Evolutionary conservation across 129 eudicot genomes (phyloP), one percentile per base, ranked within the genome.

Genomic region (Lonicera japonica): DNA sequence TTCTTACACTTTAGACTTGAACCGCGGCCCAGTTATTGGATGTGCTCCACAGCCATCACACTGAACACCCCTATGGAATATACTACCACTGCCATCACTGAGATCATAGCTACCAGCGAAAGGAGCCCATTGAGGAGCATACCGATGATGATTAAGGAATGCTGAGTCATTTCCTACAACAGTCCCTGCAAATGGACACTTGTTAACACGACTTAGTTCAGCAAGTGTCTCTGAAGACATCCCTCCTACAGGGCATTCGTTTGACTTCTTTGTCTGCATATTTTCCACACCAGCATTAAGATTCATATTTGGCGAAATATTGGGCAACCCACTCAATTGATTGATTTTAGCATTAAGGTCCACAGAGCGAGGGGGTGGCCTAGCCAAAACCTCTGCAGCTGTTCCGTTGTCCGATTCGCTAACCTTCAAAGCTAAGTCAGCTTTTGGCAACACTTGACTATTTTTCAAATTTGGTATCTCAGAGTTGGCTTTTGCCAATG

Each of bases 1-100:
- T 56, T 40, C 90, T 67, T 83, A 92, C 99, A 92, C 92, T 92
- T 75, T 85, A 0, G 99, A 92, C 75, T 87, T 92, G 68, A 76
- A 92, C 40, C 96, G 86, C 9, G 89, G 87, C 50, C 99, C 99
- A 57, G 70, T 73, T 51, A 92, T 92, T 3, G 99, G 96, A 68
- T 78, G 74, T 40, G 77, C 83, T 41, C 95, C 89, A 70, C 99
- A 92, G 11, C 91, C 95, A 67, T 92, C 95, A 45, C 99, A 92
- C 21, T 81, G 70, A 59, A 92, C 89, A 39, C 99, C 99, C 58
- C 82, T 74, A 36, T 92, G 99, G 70, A 88, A 83, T 10, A 78
- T 58, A 70, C 25, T 68, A 19, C 75, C 75, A 0, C 61, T 5
- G 60, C 81, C 83, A 62, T 79, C 75, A 51, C 67, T 61, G 19